Conservation (phyloP, 176 grass and related monocot genomes). For the Musa schizocarpa region DNA sequence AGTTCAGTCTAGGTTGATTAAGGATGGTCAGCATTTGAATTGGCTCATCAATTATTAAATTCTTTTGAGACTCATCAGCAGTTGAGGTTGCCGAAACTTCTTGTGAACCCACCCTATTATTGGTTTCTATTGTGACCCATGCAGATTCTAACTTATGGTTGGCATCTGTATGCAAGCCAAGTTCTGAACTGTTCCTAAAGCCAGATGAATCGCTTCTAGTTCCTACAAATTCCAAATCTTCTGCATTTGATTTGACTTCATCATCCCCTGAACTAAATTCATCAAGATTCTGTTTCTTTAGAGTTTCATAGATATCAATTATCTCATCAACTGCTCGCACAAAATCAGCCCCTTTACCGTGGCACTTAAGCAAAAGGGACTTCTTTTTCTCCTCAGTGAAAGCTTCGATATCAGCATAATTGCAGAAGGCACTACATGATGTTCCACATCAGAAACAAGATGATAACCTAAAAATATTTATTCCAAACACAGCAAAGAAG, state of each 20-base stretch:
- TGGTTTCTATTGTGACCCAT: constrained; percentile 26
- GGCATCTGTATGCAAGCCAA: constrained; percentile 24
- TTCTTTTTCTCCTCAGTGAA: constrained; percentile 99
- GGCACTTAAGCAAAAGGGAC: constrained; percentile 60
- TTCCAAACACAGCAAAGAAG: background rate
- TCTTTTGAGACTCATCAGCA: constrained; percentile 28
- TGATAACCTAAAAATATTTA: background rate
- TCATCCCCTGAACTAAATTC: constrained; percentile 23
- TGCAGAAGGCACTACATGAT: constrained; percentile 76
- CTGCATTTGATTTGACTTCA: constrained; percentile 22
- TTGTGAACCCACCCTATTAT: constrained; percentile 22
- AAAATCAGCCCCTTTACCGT: constrained; percentile 96
- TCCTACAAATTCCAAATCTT: constrained; percentile 22
- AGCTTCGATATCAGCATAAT: constrained; percentile 85
- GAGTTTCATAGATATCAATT: constrained; percentile 70
- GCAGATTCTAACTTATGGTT: constrained; percentile 25
- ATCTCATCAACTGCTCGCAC: constrained; percentile 88
- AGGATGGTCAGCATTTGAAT: constrained; percentile 58
- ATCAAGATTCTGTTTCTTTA: constrained; percentile 45
- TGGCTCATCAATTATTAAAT: constrained; percentile 42
- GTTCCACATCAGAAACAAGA: constrained; percentile 15
- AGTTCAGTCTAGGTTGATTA: constrained; percentile 47
- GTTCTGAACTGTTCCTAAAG: constrained; percentile 18
- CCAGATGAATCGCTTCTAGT: constrained; percentile 28
- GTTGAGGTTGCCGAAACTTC: constrained; percentile 20